Conservation (phyloP, 768 basidiomycete genomes). For the Mycena galericulata region DNA sequence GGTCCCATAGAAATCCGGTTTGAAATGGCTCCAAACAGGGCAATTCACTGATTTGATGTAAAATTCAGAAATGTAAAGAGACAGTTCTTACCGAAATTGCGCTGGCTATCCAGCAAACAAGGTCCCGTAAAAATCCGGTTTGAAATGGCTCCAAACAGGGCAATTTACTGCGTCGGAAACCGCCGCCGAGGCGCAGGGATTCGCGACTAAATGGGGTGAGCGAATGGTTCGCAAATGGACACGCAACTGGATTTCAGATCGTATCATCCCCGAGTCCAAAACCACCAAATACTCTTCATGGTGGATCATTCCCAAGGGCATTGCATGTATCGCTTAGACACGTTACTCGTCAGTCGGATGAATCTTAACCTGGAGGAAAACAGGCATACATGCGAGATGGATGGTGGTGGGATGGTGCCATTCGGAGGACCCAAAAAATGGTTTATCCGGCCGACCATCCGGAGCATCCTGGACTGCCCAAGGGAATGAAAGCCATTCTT, state of each 20-base stretch:
- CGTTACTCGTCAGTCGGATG: constrained; percentile 36
- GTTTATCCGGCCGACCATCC: constrained; percentile 41
- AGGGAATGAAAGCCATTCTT: constrained; percentile 48
- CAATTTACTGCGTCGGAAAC: constrained; percentile 42
- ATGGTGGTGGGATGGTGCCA: constrained; percentile 29
- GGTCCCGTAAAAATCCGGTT: too few species aligned
- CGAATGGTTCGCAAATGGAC: constrained; percentile 42
- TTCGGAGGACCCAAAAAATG: constrained; percentile 36
- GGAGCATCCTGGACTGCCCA: constrained; percentile 36
- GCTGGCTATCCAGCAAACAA: too few species aligned
- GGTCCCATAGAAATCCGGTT: too few species aligned
- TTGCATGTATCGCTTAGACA: constrained; percentile 39
- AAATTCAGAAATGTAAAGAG: too few species aligned
- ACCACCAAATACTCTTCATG: constrained; percentile 29
- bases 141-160: too few species aligned
- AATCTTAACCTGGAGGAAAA: constrained; percentile 41
- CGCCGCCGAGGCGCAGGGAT: constrained; percentile 47
- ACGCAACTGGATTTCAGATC: constrained; percentile 37
- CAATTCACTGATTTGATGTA: too few species aligned
- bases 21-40: too few species aligned
- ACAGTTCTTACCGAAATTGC: too few species aligned
- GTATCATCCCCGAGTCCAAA: constrained; percentile 41
- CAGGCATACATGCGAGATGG: constrained; percentile 38
- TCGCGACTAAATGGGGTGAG: constrained; percentile 46
- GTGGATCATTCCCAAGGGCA: constrained; percentile 44